Percentiles rank a stretch among this genome's conserved stretches.
Evolutionary conservation across 2,329 filamentous ascomycete genomes (phyloP).

Genomic region (Fusarium coffeatum): DNA sequence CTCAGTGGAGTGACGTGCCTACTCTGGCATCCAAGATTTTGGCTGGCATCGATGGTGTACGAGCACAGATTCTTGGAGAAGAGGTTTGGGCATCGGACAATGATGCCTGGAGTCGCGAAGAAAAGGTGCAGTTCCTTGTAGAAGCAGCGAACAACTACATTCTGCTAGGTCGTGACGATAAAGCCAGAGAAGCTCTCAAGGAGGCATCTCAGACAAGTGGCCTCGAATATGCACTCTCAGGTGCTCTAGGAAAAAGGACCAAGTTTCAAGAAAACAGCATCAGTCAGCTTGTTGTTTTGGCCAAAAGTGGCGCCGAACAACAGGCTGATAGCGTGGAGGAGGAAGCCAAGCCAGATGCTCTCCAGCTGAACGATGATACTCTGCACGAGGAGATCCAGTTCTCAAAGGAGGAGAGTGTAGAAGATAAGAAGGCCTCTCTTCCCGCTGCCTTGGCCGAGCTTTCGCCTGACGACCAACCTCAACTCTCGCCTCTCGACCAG

Average conservation of each 20-base stretch:
- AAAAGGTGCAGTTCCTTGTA: conserved; percentile 77
- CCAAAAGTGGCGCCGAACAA: conserved; percentile 70
- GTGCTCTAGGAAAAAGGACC: conserved; percentile 86
- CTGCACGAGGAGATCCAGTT: conserved; percentile 90
- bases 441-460: conserved; percentile 72
- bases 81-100: conserved; percentile 54
- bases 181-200: conserved; percentile 77
- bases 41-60: conserved; percentile 56
- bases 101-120: conserved; percentile 57
- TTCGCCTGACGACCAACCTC: conserved; percentile 83
- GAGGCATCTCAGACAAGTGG: conserved; percentile 74
- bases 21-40: conserved; percentile 64
- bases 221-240: conserved; percentile 85
- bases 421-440: conserved; percentile 58
- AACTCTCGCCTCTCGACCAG: conserved; percentile 85
- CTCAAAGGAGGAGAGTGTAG: conserved; percentile 62
- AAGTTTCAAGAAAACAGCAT: conserved; percentile 82
- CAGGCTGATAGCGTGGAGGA: conserved; percentile 41
- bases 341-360: conserved; percentile 67
- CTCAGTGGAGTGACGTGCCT: conserved; percentile 70
- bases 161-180: conserved; percentile 82
- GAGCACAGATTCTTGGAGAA: conserved; percentile 52
- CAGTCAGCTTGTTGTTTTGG: conserved; percentile 91
- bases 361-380: conserved; percentile 92
- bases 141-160: conserved; percentile 87